phyloP scores from a whole-genome alignment of 2,329 filamentous ascomycete genomes.

The Orbilia blumenaviensis region DNA sequence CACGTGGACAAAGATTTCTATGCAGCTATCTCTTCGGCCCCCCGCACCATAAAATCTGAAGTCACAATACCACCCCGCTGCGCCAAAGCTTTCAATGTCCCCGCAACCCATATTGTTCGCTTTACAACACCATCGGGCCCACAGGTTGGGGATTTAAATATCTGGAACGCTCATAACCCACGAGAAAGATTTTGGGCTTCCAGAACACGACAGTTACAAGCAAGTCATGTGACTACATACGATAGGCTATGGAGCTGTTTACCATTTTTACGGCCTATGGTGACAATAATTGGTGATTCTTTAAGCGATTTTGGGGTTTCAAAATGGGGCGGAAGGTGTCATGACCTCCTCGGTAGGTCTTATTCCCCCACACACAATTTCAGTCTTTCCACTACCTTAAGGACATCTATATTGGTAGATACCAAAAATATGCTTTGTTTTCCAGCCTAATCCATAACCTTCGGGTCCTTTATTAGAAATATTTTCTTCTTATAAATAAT shows the following conservation, averaged over 20 bases:
- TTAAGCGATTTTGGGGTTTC: slow-evolving; percentile 68
- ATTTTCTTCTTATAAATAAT: too few relatives aligned
- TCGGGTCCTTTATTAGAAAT: neutral
- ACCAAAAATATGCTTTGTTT: too few relatives aligned
- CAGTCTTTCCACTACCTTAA: neutral
- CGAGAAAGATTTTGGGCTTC: slow-evolving; percentile 36
- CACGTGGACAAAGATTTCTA: slow-evolving; percentile 30
- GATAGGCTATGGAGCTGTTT: slow-evolving; percentile 81
- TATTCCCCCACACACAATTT: neutral
- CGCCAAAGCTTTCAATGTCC: slow-evolving; percentile 22
- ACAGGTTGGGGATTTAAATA: slow-evolving; percentile 28
- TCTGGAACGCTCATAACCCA: slow-evolving; percentile 23
- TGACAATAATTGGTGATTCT: slow-evolving; percentile 76
- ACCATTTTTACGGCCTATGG: slow-evolving; percentile 78
- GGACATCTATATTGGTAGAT: too few relatives aligned
- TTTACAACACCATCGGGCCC: slow-evolving; percentile 23
- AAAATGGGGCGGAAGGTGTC: slow-evolving; percentile 70
- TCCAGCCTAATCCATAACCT: too few relatives aligned
- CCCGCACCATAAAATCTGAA: slow-evolving; percentile 8
- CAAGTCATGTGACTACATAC: slow-evolving; percentile 74
- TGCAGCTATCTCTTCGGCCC: slow-evolving; percentile 5
- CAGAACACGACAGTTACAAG: slow-evolving; percentile 76
- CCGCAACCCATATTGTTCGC: slow-evolving; percentile 15
- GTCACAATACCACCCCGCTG: slow-evolving; percentile 19
- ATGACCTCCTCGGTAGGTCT: slow-evolving; percentile 75